phyloP scores from a whole-genome alignment of 495 filamentous ascomycete species.

The Penicillium pulvis region DNA sequence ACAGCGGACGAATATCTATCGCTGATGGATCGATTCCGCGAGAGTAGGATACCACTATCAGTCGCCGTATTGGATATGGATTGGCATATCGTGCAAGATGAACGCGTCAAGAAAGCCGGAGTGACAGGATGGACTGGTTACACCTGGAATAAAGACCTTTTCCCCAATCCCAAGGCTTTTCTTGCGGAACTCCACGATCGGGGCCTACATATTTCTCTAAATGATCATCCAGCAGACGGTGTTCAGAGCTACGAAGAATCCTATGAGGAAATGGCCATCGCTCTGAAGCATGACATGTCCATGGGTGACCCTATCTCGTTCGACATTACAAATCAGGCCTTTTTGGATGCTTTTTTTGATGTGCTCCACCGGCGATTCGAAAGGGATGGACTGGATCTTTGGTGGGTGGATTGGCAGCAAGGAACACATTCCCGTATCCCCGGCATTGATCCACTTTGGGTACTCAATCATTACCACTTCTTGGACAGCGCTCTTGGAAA shows the following conservation, averaged over 20 bases:
- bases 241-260: slow-evolving; percentile 53
- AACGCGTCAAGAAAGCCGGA: slow-evolving; percentile 38
- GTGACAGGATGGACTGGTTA: slow-evolving; percentile 59
- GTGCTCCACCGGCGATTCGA: slow-evolving; percentile 55
- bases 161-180: slow-evolving; percentile 53
- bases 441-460: slow-evolving; percentile 61
- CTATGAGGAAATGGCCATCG: slow-evolving; percentile 53
- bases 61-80: slow-evolving; percentile 64
- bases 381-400: slow-evolving; percentile 54
- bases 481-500: slow-evolving; percentile 44
- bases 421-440: slow-evolving; percentile 50
- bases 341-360: slow-evolving; percentile 60
- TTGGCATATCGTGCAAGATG: slow-evolving; percentile 57
- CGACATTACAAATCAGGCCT: slow-evolving; percentile 34
- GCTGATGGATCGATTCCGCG: slow-evolving; percentile 52
- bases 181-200: slow-evolving; percentile 44
- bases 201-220: slow-evolving; percentile 50
- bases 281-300: slow-evolving; percentile 44
- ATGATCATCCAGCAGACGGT: slow-evolving; percentile 60
- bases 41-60: slow-evolving; percentile 51
- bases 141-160: slow-evolving; percentile 58
- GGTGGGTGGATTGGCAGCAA: slow-evolving; percentile 70
- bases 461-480: slow-evolving; percentile 64
- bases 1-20: slow-evolving; percentile 50
- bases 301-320: slow-evolving; percentile 16